These are phyloP conservation scores for Mercurialis annua DNA, from an alignment of 345 rosid species.

Conservation along the genomic window DNA sequence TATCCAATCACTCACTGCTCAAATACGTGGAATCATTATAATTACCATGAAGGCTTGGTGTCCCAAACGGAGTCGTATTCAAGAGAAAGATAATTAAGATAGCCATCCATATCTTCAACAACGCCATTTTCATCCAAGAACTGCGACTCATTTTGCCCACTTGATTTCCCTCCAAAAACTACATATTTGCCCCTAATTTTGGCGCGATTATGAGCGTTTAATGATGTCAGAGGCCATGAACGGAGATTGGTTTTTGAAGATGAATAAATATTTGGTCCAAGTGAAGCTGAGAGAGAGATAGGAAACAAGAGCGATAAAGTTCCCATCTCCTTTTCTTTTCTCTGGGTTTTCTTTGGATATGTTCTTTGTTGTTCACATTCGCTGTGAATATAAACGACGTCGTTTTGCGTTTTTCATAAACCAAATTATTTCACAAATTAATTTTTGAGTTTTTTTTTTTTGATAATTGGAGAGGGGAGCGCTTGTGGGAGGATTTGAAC, in stretches of 20 bases:
- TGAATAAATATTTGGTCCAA: constrained; percentile 15
- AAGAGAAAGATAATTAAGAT: constrained; percentile 76
- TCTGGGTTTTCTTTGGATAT: not conserved
- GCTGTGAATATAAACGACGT: too few species aligned
- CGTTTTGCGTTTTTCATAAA: too few species aligned
- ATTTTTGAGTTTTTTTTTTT: too few species aligned
- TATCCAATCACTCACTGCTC: not conserved
- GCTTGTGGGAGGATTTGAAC: too few species aligned
- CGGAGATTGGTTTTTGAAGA: constrained; percentile 11
- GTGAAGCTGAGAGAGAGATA: constrained; percentile 17
- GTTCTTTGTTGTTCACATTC: too few species aligned
- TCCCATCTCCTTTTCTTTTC: constrained; percentile 22
- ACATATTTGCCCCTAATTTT: constrained; percentile 27
- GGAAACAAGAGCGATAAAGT: constrained; percentile 25
- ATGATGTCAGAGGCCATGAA: constrained; percentile 10
- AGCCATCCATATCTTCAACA: constrained; percentile 84
- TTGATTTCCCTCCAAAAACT: constrained; percentile 39
- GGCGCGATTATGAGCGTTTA: constrained; percentile 7
- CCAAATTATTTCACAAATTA: too few species aligned
- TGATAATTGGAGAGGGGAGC: too few species aligned
- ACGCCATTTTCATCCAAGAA: constrained; percentile 66
- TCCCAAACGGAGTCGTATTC: constrained; percentile 99
- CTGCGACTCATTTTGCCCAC: constrained; percentile 42
- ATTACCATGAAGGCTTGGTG: constrained; percentile 80
- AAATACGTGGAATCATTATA: too few species aligned